phyloP scores from a whole-genome alignment of 1,284 basidiomycete species.

The Chondrostereum purpureum region DNA sequence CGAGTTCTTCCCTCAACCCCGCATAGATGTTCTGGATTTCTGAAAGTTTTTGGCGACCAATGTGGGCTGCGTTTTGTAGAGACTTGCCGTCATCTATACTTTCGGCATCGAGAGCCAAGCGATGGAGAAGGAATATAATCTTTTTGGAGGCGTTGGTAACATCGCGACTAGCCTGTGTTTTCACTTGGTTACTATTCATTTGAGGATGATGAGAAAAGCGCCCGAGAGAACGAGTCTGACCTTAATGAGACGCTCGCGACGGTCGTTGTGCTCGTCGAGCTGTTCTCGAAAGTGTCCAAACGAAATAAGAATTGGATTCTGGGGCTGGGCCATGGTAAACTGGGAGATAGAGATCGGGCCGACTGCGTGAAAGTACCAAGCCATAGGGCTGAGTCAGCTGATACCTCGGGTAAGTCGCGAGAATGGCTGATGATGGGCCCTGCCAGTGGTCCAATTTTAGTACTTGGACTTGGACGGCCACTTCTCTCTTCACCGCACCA shows the following conservation, averaged over 20 bases:
- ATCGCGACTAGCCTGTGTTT: slow-evolving; percentile 78
- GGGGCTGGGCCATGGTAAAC: neutral
- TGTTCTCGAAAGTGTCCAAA: slow-evolving; percentile 50
- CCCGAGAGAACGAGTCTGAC: slow-evolving; percentile 26
- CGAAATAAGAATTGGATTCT: too few species aligned
- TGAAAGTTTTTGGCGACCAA: slow-evolving; percentile 61
- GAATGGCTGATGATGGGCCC: too few species aligned
- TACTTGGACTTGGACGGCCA: too few species aligned
- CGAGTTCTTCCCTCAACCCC: slow-evolving; percentile 57
- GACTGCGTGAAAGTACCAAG: too few species aligned
- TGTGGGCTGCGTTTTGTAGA: slow-evolving; percentile 39
- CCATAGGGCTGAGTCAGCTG: too few species aligned
- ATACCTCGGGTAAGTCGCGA: too few species aligned
- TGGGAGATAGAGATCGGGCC: too few species aligned
- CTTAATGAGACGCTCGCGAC: slow-evolving; percentile 81
- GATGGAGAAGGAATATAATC: slow-evolving; percentile 89
- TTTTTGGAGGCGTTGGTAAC: slow-evolving; percentile 93
- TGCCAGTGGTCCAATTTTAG: too few species aligned
- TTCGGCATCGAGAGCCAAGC: slow-evolving; percentile 50
- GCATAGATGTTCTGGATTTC: slow-evolving; percentile 69
- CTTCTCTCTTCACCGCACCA: slow-evolving; percentile 5
- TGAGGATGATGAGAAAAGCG: slow-evolving; percentile 5
- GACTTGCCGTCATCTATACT: slow-evolving; percentile 24
- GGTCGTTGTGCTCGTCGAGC: slow-evolving; percentile 70
- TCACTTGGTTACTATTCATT: too few species aligned